Evolutionary conservation across 2,329 filamentous ascomycete genomes (phyloP).

Genomic region (Intubia oerlemansii): DNA sequence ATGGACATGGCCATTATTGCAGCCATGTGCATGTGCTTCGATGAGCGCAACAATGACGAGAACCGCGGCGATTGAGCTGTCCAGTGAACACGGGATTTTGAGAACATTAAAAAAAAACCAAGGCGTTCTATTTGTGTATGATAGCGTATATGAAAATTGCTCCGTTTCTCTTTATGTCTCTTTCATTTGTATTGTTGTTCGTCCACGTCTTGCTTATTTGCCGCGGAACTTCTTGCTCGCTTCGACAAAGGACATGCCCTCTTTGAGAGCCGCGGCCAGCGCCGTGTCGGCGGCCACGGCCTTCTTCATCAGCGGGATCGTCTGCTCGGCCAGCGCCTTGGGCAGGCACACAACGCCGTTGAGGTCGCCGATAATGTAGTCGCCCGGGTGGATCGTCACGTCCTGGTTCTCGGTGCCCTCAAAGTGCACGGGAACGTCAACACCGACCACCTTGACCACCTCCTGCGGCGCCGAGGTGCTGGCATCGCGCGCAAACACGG

Average conservation of each 20-base stretch:
- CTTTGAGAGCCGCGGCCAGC: constrained; percentile 18
- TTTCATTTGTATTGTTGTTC: background rate
- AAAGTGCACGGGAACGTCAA: constrained; percentile 19
- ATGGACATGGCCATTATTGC: constrained; percentile 45
- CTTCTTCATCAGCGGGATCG: constrained; percentile 18
- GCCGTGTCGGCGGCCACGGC: constrained; percentile 20
- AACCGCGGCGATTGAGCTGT: too few species aligned
- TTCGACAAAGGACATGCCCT: constrained; percentile 21
- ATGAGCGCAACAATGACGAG: constrained; percentile 42
- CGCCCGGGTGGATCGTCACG: constrained; percentile 18
- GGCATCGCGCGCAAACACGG: constrained; percentile 22
- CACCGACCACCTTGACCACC: constrained; percentile 19
- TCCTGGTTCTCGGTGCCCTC: constrained; percentile 16
- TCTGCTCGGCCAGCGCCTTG: constrained; percentile 16
- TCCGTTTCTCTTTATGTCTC: background rate
- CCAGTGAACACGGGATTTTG: too few species aligned
- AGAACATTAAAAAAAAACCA: too few species aligned
- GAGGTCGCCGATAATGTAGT: constrained; percentile 22
- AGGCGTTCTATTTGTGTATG: too few species aligned
- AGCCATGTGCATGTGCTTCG: constrained; percentile 45
- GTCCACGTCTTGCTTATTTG: background rate
- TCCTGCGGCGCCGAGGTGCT: constrained; percentile 22
- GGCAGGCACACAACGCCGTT: constrained; percentile 24
- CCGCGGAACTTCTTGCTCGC: constrained; percentile 19
- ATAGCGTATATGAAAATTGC: too few species aligned